A percentile compares a stretch with the other conserved stretches of the same genome.
Conservation (phyloP, 2,329 filamentous ascomycete species). For the Cercospora canescens region DNA sequence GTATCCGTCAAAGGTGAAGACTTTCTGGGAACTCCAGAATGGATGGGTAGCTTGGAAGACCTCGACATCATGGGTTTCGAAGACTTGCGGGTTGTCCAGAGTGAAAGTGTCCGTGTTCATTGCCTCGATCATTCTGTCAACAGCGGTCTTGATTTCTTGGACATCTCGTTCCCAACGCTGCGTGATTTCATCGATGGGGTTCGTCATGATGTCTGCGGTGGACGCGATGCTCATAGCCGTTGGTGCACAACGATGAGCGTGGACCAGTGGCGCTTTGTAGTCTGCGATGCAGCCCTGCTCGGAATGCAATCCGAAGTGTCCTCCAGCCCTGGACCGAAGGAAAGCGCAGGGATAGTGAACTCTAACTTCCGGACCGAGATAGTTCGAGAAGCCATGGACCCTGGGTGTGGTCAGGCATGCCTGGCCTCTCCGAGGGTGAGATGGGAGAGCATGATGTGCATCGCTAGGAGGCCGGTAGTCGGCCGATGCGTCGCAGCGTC, state of each 20-base stretch:
- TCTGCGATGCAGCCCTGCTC: background rate
- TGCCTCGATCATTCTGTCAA: background rate
- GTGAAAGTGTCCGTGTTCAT: slow-evolving; percentile 6
- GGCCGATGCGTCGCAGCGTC: background rate
- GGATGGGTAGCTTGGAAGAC: background rate
- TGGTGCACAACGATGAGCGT: background rate
- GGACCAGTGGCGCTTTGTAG: background rate
- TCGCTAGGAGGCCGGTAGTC: background rate
- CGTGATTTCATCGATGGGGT: background rate
- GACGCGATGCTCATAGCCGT: background rate
- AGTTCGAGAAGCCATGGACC: background rate
- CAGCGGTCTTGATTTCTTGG: background rate
- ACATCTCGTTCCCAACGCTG: background rate
- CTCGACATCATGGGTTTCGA: background rate
- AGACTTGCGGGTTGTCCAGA: slow-evolving; percentile 4
- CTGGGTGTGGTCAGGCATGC: background rate
- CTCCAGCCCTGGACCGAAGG: background rate
- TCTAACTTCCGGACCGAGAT: background rate
- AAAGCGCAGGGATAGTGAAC: background rate
- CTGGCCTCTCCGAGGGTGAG: background rate
- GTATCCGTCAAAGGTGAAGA: background rate
- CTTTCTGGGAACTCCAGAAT: background rate
- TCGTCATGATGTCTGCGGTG: background rate
- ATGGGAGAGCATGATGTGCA: background rate
- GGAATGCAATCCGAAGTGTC: background rate